Conservation (phyloP, 2,329 filamentous ascomycete species). For the Claviceps citrina region DNA sequence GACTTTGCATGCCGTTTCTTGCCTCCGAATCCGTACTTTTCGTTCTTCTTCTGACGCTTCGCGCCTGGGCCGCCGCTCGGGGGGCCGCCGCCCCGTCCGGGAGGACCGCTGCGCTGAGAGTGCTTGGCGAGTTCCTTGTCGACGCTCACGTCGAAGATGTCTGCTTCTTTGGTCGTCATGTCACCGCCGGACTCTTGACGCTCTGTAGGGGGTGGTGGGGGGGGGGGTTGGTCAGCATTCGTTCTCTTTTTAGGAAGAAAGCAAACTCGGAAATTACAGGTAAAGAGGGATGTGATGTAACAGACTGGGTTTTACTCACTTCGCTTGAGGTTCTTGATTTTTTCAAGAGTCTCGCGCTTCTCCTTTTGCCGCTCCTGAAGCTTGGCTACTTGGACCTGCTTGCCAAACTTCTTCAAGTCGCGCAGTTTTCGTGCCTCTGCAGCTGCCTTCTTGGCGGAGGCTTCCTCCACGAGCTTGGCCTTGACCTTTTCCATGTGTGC, state of each 20-base stretch:
- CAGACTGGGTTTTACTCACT: too few species aligned
- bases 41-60: constrained; percentile 87
- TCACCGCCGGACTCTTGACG: constrained; percentile 55
- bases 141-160: constrained; percentile 82
- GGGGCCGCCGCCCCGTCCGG: constrained; percentile 16
- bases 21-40: constrained; percentile 88
- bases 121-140: constrained; percentile 44
- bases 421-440: constrained; percentile 82
- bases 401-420: constrained; percentile 97
- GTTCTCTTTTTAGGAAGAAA: too few species aligned
- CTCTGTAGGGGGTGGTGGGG: too few species aligned
- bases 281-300: too few species aligned
- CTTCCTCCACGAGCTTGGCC: constrained; percentile 81
- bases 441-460: constrained; percentile 79
- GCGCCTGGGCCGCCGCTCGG: constrained; percentile 11
- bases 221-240: too few species aligned
- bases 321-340: constrained; percentile 87
- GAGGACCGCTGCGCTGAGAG: constrained; percentile 23
- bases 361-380: constrained; percentile 84
- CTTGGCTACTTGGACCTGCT: constrained; percentile 93
- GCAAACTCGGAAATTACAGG: too few species aligned
- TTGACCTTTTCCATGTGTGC: constrained; percentile 97
- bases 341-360: constrained; percentile 85
- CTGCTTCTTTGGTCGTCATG: constrained; percentile 57
- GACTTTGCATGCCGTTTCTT: constrained; percentile 91